These are phyloP conservation scores for Colletotrichum eremochloae DNA, from an alignment of 2,329 filamentous ascomycete species.

Conservation along the genomic window DNA sequence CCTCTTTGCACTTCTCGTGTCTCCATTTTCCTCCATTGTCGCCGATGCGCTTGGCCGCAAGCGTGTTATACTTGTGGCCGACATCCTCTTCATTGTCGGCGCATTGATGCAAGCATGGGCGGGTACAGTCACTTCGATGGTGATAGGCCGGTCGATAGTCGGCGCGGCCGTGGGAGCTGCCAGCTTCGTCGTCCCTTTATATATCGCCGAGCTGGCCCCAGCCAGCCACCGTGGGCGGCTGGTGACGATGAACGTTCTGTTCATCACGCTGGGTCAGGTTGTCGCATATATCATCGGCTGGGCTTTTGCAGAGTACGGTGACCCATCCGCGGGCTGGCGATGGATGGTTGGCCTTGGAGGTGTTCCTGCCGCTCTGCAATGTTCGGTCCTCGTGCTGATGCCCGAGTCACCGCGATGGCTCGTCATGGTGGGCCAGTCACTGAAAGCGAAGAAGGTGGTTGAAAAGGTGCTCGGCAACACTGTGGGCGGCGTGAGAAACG, in stretches of 20 bases:
- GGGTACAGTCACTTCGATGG: slow-evolving; percentile 72
- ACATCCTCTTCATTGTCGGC: slow-evolving; percentile 76
- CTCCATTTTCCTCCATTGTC: slow-evolving; percentile 73
- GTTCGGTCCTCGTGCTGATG: slow-evolving; percentile 76
- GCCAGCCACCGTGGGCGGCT: slow-evolving; percentile 81
- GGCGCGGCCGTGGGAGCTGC: slow-evolving; percentile 81
- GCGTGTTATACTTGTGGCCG: slow-evolving; percentile 73
- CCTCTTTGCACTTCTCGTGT: slow-evolving; percentile 74
- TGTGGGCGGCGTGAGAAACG: slow-evolving; percentile 61
- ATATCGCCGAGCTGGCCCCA: slow-evolving; percentile 89
- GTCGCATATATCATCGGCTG: slow-evolving; percentile 89
- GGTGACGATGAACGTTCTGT: slow-evolving; percentile 84
- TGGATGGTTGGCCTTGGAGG: slow-evolving; percentile 93
- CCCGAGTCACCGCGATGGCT: slow-evolving; percentile 93
- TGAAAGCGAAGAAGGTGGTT: slow-evolving; percentile 75
- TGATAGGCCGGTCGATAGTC: slow-evolving; percentile 76
- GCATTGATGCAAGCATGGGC: slow-evolving; percentile 75
- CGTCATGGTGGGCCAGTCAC: slow-evolving; percentile 74
- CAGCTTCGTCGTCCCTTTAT: slow-evolving; percentile 87
- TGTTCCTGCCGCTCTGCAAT: slow-evolving; percentile 80
- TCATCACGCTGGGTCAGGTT: slow-evolving; percentile 90
- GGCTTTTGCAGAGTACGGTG: slow-evolving; percentile 72
- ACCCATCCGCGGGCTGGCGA: slow-evolving; percentile 76
- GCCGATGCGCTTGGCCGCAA: slow-evolving; percentile 73
- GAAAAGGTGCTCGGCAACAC: slow-evolving; percentile 71